Percentiles rank a stretch among this genome's conserved stretches.
Evolutionary conservation across 345 rosid species (phyloP).

Genomic region (Erucastrum elatum): DNA sequence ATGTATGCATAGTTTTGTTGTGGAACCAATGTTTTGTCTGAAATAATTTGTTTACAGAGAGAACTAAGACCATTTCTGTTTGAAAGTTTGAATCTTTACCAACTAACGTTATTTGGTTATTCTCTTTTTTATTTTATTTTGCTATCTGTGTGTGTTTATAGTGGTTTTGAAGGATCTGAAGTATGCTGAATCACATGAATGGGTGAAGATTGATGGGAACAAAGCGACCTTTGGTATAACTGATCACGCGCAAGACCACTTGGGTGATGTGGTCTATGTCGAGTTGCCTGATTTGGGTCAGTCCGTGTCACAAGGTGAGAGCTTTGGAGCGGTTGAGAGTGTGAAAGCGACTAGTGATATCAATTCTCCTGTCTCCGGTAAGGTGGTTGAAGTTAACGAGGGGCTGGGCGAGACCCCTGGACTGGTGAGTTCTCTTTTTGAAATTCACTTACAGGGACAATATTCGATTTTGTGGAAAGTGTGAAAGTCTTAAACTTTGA

Average conservation of each 20-base stretch:
- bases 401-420: constrained; percentile 64
- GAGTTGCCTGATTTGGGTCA: constrained; percentile 85
- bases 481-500: background rate
- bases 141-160: background rate
- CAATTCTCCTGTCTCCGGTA: constrained; percentile 89
- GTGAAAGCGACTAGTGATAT: constrained; percentile 98
- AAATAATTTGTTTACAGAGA: background rate
- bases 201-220: constrained; percentile 84
- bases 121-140: too few species aligned
- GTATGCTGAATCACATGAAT: constrained; percentile 87
- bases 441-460: too few species aligned
- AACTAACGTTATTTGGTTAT: constrained; percentile 9
- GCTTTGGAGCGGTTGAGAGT: constrained; percentile 98
- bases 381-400: constrained; percentile 71
- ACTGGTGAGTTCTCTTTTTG: constrained; percentile 57
- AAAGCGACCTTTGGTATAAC: constrained; percentile 87
- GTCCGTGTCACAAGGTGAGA: constrained; percentile 59
- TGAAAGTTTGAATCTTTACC: constrained; percentile 34
- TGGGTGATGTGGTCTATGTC: constrained; percentile 95
- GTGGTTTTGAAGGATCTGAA: constrained; percentile 82
- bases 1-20: background rate
- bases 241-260: constrained; percentile 96
- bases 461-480: background rate
- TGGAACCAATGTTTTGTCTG: background rate
- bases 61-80: background rate